phyloP scores from a whole-genome alignment of 2,329 filamentous ascomycete genomes.

The Albophoma yamanashiensis region DNA sequence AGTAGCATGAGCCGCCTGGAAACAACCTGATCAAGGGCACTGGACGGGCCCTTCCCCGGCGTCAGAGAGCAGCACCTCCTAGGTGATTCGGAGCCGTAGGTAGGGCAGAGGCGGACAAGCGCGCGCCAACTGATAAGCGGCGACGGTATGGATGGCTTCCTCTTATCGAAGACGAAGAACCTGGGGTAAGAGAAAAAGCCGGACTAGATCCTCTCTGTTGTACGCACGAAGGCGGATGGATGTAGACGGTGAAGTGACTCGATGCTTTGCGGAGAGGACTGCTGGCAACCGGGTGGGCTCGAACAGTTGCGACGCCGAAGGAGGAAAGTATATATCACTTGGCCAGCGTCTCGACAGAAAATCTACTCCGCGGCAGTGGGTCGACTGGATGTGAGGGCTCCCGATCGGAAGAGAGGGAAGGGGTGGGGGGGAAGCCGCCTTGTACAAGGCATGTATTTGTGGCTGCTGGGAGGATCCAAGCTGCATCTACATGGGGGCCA shows the following conservation, averaged over 20 bases:
- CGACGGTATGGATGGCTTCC: not conserved
- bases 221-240: not conserved
- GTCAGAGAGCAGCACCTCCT: not conserved
- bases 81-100: not conserved
- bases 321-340: not conserved
- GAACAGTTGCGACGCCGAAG: not conserved
- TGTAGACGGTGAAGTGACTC: not conserved
- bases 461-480: not conserved
- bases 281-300: not conserved
- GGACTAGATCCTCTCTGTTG: not conserved
- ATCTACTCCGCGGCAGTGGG: not conserved
- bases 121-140: not conserved
- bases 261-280: not conserved
- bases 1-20: not conserved
- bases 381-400: not conserved
- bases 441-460: not conserved
- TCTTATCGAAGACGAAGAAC: too few relatives aligned
- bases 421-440: not conserved
- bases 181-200: not conserved
- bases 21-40: not conserved
- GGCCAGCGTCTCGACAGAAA: not conserved
- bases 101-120: not conserved
- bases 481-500: constrained; percentile 1
- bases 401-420: not conserved
- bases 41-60: not conserved